Conservation (phyloP, 2,329 filamentous ascomycete genomes). For the Acrodontium crateriforme region DNA sequence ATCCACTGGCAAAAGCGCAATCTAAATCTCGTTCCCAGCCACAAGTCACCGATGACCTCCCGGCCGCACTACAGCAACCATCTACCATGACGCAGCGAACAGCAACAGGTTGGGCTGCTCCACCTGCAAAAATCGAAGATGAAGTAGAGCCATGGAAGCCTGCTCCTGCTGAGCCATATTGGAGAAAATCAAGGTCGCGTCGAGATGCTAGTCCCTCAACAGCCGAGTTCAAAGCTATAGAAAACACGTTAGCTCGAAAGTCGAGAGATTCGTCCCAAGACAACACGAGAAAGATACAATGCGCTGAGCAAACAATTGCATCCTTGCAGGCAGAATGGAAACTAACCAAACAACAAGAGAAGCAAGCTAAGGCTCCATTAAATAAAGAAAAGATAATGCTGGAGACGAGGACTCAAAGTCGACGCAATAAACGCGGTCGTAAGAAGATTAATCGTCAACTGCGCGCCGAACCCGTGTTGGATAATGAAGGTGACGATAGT, state of each 20-base stretch:
- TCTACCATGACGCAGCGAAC: conserved; percentile 1
- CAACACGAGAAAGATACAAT: neutral
- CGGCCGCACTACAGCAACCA: conserved; percentile 7
- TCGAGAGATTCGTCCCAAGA: conserved; percentile 8
- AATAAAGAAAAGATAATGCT: conserved; percentile 2
- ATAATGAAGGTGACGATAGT: conserved; percentile 30
- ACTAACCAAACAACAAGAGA: conserved; percentile 11
- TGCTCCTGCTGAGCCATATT: conserved; percentile 14
- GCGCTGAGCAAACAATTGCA: conserved; percentile 10
- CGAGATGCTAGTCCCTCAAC: conserved; percentile 10
- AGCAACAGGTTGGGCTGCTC: conserved; percentile 12
- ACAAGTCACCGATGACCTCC: conserved; percentile 14
- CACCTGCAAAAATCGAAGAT: conserved; percentile 7
- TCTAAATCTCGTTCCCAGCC: too few species aligned
- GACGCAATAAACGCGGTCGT: conserved; percentile 17
- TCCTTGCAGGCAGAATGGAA: conserved; percentile 15
- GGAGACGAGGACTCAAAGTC: conserved; percentile 6
- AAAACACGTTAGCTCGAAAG: conserved; percentile 5
- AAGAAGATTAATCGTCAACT: conserved; percentile 20
- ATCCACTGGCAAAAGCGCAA: neutral
- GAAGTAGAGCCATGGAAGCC: conserved; percentile 13
- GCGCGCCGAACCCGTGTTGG: conserved; percentile 26
- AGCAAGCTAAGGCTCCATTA: conserved; percentile 12
- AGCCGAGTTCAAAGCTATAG: conserved; percentile 6
- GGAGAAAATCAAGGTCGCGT: conserved; percentile 12